A percentile compares a stretch with the other conserved stretches of the same genome.
Evolutionary conservation across 805 yeast species (phyloP).

Genomic region (Candida yuanshanica): DNA sequence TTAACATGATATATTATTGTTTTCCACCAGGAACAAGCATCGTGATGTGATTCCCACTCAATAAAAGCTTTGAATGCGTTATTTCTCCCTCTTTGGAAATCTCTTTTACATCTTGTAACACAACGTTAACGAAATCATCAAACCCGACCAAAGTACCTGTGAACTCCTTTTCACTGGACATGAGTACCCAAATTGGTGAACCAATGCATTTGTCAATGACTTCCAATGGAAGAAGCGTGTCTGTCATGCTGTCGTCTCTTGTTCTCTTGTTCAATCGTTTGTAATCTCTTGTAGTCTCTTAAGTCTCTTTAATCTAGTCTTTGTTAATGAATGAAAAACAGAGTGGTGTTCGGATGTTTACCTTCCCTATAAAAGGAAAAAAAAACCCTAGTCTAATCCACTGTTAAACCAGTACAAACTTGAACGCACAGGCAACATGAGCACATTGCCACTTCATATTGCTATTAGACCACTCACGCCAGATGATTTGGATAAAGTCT

Average conservation of each 20-base stretch:
- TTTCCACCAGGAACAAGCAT: conserved; percentile 59
- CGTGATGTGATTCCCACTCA: conserved; percentile 68
- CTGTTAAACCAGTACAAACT: not conserved
- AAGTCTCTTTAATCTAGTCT: not conserved
- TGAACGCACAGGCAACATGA: not conserved
- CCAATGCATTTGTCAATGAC: conserved; percentile 86
- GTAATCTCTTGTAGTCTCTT: not conserved
- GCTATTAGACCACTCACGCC: conserved; percentile 73
- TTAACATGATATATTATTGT: not conserved
- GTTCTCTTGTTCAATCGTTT: not conserved
- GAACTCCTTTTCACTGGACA: conserved; percentile 62
- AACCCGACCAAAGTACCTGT: conserved; percentile 87
- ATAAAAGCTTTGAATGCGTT: conserved; percentile 52
- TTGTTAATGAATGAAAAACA: too few relatives aligned
- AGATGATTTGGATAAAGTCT: conserved; percentile 63
- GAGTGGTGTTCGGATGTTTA: not conserved
- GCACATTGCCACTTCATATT: conserved; percentile 49
- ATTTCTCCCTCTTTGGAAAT: conserved; percentile 39
- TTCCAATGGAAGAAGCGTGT: conserved; percentile 57
- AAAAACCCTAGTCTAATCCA: not conserved
- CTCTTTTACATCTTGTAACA: conserved; percentile 76
- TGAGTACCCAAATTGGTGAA: conserved; percentile 66
- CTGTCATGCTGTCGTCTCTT: not conserved
- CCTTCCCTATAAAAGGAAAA: not conserved
- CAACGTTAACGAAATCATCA: conserved; percentile 92